Percentiles rank a stretch among this genome's conserved stretches.
These are phyloP conservation scores for Physaria fendleri DNA, from an alignment of 345 rosid species.

Conservation along the genomic window DNA sequence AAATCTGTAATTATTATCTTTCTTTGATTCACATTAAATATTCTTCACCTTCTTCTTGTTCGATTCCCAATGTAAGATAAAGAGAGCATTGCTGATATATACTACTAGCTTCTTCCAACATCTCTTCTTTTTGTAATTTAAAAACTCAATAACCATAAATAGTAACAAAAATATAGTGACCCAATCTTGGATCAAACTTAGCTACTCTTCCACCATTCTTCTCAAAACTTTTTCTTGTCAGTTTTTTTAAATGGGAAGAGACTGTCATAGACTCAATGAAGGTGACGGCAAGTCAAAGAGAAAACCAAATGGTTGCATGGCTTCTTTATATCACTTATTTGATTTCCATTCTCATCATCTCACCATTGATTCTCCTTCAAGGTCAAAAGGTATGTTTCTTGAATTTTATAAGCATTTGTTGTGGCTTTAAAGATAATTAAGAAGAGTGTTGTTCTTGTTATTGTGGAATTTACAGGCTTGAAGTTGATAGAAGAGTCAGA, in stretches of 20 bases:
- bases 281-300: slow-evolving; percentile 2
- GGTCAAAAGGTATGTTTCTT: slow-evolving; percentile 18
- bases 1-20: slow-evolving; percentile 9
- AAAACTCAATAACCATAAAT: slow-evolving; percentile 1
- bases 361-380: slow-evolving; percentile 22
- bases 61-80: slow-evolving; percentile 32
- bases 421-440: background rate
- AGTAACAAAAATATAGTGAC: background rate
- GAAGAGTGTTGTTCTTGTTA: background rate
- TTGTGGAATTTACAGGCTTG: slow-evolving; percentile 42
- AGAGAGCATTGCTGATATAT: slow-evolving; percentile 6
- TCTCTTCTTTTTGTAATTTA: slow-evolving; percentile 15
- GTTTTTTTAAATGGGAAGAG: slow-evolving; percentile 48
- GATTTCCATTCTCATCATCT: slow-evolving; percentile 49
- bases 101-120: slow-evolving; percentile 11
- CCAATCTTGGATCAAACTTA: background rate
- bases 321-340: slow-evolving; percentile 66
- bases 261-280: slow-evolving; percentile 38
- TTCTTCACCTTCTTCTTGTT: slow-evolving; percentile 23
- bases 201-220: background rate
- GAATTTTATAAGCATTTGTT: background rate
- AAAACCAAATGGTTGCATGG: slow-evolving; percentile 62
- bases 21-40: slow-evolving; percentile 26
- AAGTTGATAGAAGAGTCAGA: slow-evolving; percentile 44
- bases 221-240: slow-evolving; percentile 14